Evolutionary conservation across 345 rosid genomes (phyloP).

Genomic region (Zanthoxylum bungeanum): DNA sequence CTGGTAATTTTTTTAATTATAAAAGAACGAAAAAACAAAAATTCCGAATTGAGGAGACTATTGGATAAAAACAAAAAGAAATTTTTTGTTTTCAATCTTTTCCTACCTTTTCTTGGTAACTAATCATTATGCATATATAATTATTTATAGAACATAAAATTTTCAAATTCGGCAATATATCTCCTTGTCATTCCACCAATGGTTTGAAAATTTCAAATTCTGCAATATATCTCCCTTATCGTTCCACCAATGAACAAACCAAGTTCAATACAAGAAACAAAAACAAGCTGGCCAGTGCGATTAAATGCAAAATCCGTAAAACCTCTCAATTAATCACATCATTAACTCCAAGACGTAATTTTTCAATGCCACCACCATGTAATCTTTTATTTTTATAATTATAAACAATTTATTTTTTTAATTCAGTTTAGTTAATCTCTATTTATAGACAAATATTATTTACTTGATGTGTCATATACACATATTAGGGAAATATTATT

Average conservation of each 20-base stretch:
- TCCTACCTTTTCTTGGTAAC: not conserved
- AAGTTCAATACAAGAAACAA: not conserved
- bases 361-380: too few relatives aligned
- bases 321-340: not conserved
- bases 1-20: too few relatives aligned
- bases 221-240: too few relatives aligned
- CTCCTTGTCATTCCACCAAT: not conserved
- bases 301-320: not conserved
- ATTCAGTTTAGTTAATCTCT: too few relatives aligned
- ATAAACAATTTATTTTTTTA: too few relatives aligned
- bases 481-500: too few relatives aligned
- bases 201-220: too few relatives aligned
- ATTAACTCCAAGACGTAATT: too few relatives aligned
- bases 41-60: not conserved
- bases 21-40: not conserved
- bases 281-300: slow-evolving; percentile 1
- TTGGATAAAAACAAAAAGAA: not conserved
- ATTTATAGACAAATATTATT: too few relatives aligned
- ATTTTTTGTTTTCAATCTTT: not conserved
- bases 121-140: too few relatives aligned
- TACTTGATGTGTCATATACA: too few relatives aligned
- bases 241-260: not conserved
- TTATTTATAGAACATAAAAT: not conserved
- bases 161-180: not conserved
- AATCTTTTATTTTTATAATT: too few relatives aligned